Base-by-base conservation (phyloP, 768 basidiomycete species). In the Amanita pseudoporphyria region DNA sequence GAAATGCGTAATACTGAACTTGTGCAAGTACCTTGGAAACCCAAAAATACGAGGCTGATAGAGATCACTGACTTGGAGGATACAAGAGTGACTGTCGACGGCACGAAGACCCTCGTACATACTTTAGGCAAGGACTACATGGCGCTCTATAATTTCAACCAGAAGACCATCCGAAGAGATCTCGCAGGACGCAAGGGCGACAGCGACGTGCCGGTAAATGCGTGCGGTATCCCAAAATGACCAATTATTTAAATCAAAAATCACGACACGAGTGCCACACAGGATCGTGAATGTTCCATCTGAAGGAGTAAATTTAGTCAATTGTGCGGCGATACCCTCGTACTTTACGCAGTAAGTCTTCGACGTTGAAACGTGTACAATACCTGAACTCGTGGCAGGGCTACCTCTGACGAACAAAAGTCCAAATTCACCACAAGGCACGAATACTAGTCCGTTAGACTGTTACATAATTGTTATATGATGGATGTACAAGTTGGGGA, bases 1-100 rank as follows among this genome's bases (percentile, higher is more conserved):
- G n/a, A n/a, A n/a, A n/a, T n/a, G n/a, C n/a, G n/a, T n/a, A n/a
- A n/a, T n/a, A n/a, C n/a, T n/a, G n/a, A n/a, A n/a, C n/a, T n/a
- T n/a, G n/a, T n/a, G n/a, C n/a, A n/a, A n/a, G n/a, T n/a, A n/a
- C n/a, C n/a, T n/a, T n/a, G n/a, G n/a, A 28, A 28, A 7, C 26
- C 26, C 26, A 44, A 28, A 10, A 69, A 67, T 3, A 72, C 74
- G 6, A 72, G 77, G 24, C 56, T 79, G 55, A 57, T 76, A 32
- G 61, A 61, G 6, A 59, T 61, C n/a, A 45, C 16, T 37, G 51
- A 53, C 50, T 59, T 60, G 36, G 67, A 59, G 31, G 70, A 71
- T 12, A 80, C 78, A 77, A 74, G 76, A 6, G 81, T 77, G 62
- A 77, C 77, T 56, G 71, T 78, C 22, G 69, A 68, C 53, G 78